Evolutionary conservation across 2,329 filamentous ascomycete species (phyloP), one percentile per base, ranked within the genome.

Genomic region (Phyllosticta citriasiana): DNA sequence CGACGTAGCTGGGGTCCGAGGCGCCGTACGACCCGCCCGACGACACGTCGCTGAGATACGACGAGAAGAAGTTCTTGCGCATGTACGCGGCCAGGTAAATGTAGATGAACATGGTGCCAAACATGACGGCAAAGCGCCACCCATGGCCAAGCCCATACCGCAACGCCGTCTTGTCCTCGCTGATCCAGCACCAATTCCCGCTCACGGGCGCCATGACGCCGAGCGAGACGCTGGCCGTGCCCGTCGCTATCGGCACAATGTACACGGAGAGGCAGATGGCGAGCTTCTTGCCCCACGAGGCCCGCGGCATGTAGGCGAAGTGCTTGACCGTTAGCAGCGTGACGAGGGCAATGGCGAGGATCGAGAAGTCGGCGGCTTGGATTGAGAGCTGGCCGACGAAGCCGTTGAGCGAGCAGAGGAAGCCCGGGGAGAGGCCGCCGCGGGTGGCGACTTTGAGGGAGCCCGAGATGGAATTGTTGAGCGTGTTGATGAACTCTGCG

Each of bases 161-260:
- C 22, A 78, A 68, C 10, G 72, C 73, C 26, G 69, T 65, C 16
- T 72, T 67, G 2, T 69, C 64, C 9, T 68, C 63, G 14, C 71
- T 67, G 63, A 80, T 79, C 78, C 78, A 80, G 66, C 78, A 79
- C 77, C 78, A 80, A 63, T 79, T 79, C 0, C 77, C 77, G 3
- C 75, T 76, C 1, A 78, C 77, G 30, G 74, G 74, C 1, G 67
- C 72, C 62, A 73, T 71, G 12, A 66, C 62, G 4, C 47, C 24
- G 16, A 60, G 19, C 1, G 30, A 26, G 12, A 54, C 27, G 2
- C 35, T 54, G n/a, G 14, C 55, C 4, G 35, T 52, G 19, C 53
- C 53, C 55, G 76, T 78, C 9, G 73, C 71, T 2, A 75, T 26
- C 7, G 76, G 74, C 1, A 77, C 64, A 3, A 78, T 64, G 77